Evolutionary conservation across 1,284 basidiomycete genomes (phyloP), one percentile per base, ranked within the genome.

Genomic region (Coriolopsis trogii): DNA sequence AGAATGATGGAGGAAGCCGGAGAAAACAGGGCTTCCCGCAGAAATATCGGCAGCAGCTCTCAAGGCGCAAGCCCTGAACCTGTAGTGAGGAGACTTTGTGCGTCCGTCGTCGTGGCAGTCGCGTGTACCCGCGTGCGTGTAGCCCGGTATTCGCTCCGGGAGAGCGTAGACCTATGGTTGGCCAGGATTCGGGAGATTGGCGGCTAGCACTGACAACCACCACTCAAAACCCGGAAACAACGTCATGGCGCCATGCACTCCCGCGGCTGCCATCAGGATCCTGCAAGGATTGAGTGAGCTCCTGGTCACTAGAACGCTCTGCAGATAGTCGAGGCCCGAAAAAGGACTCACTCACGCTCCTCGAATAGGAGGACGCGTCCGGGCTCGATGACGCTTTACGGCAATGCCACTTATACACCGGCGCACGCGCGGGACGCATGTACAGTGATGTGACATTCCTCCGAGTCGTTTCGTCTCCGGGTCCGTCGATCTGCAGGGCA

Each of bases 21-120:
- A 44, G 20, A 33, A 25, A 31, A 31, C 13, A 18, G 24, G 29
- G 12, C 23, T 38, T 28, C 43, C 29, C 44, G 50, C 45, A 28
- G 45, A 38, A 53, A 47, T 34, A 15, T 47, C 51, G 51, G 46
- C 28, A n/a, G 13, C 12, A 29, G 28, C 43, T 28, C 30, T 18
- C 18, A 40, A 36, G 33, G 33, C 23, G 8, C 26, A 20, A 23
- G 1, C 20, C 40, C 26, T 25, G 42, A 26, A 7, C 21, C 37
- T 23, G 26, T 6, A 18, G 20, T 16, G 18, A 21, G 43, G 21
- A 30, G 20, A 20, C 16, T 46, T 41, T n/a, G 24, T 29, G n/a
- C n/a, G 28, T 9, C 40, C 41, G 45, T 53, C 46, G 51, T 29
- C 51, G 51, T 53, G 51, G 34, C 45, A 43, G 15, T 41, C 45